Conservation (phyloP, 768 basidiomycete genomes). For the Termitomyces sp. region DNA sequence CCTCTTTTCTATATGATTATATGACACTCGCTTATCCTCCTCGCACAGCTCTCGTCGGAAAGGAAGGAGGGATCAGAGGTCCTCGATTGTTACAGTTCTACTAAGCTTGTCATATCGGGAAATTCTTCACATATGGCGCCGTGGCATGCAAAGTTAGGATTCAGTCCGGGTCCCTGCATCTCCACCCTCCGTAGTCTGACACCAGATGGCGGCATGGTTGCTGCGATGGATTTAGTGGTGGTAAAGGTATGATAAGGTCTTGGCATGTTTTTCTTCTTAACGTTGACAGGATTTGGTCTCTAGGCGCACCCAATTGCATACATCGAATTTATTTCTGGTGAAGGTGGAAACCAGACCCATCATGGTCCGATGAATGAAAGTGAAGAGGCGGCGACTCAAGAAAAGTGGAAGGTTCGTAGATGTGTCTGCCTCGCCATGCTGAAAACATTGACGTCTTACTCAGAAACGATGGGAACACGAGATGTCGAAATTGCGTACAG, state of each 20-base stretch:
- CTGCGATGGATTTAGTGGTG: slow-evolving; percentile 70
- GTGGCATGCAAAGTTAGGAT: slow-evolving; percentile 89
- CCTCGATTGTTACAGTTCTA: slow-evolving; percentile 70
- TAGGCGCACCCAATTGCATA: slow-evolving; percentile 75
- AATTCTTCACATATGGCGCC: slow-evolving; percentile 84
- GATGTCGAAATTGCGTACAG: slow-evolving; percentile 49
- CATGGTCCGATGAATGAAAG: slow-evolving; percentile 62
- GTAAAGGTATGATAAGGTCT: slow-evolving; percentile 42
- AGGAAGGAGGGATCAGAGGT: slow-evolving; percentile 77
- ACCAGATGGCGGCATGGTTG: slow-evolving; percentile 73
- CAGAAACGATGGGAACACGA: slow-evolving; percentile 58
- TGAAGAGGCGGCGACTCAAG: slow-evolving; percentile 58
- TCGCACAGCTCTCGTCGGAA: slow-evolving; percentile 55
- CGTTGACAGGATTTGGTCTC: neutral
- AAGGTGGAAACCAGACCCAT: slow-evolving; percentile 40
- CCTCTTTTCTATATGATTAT: neutral
- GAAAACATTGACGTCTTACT: neutral
- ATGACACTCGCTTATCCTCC: neutral
- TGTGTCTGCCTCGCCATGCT: neutral
- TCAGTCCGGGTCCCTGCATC: slow-evolving; percentile 57
- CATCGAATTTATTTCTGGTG: slow-evolving; percentile 56
- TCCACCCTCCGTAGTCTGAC: slow-evolving; percentile 77
- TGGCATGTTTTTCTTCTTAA: neutral
- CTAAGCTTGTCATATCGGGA: slow-evolving; percentile 62
- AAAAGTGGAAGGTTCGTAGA: slow-evolving; percentile 65